phyloP scores from a whole-genome alignment of 164 flowering plant genomes.

The Sedum album region DNA sequence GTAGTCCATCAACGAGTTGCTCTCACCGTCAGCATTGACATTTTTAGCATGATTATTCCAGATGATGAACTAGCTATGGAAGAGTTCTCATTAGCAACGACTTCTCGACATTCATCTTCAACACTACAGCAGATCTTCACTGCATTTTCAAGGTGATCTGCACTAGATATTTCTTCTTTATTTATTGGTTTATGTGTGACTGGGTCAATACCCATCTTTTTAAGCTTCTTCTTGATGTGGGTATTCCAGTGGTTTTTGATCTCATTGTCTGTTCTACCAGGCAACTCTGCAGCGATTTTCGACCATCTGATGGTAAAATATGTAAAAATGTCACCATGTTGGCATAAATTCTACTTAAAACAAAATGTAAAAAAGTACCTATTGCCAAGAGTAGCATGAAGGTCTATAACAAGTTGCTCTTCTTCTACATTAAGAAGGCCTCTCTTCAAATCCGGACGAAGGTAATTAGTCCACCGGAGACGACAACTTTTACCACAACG shows the following conservation, averaged over 20 bases:
- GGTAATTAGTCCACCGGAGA: slow-evolving; percentile 9
- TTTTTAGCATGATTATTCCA: neutral
- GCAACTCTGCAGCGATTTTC: neutral
- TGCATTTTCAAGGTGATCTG: neutral
- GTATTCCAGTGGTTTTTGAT: slow-evolving; percentile 9
- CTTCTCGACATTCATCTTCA: neutral
- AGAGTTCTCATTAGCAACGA: neutral
- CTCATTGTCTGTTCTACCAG: slow-evolving; percentile 10
- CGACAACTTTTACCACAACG: slow-evolving; percentile 8
- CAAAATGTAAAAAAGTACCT: neutral
- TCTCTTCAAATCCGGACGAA: slow-evolving; percentile 9
- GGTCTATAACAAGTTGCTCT: slow-evolving; percentile 8
- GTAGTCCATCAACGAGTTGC: neutral
- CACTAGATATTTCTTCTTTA: neutral
- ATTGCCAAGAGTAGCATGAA: slow-evolving; percentile 10
- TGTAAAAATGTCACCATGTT: neutral
- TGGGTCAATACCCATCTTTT: slow-evolving; percentile 8
- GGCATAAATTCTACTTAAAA: too few relatives aligned
- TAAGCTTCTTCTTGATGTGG: slow-evolving; percentile 11
- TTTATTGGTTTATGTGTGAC: slow-evolving; percentile 1
- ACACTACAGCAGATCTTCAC: neutral
- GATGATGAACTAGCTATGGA: neutral
- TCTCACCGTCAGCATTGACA: neutral
- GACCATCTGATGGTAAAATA: slow-evolving; percentile 5
- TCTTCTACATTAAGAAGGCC: slow-evolving; percentile 1